These are phyloP conservation scores for Leccinum insolens DNA, from an alignment of 1,284 basidiomycete species.

Conservation along the genomic window DNA sequence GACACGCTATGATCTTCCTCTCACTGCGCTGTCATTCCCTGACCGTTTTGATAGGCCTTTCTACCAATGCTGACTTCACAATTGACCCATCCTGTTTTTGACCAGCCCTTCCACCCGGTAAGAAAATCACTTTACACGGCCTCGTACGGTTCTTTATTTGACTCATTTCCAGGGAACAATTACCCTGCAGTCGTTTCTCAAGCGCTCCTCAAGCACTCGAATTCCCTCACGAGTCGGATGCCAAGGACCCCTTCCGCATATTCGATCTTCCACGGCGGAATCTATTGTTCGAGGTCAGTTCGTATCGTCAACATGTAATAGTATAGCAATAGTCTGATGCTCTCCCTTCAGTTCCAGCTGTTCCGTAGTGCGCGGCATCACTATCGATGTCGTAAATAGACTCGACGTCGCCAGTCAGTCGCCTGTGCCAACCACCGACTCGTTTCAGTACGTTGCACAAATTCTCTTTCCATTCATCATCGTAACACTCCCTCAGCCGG, in stretches of 20 bases:
- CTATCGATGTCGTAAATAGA: slow-evolving; percentile 52
- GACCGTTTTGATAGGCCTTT: slow-evolving; percentile 27
- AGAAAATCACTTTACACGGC: neutral
- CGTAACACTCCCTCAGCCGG: slow-evolving; percentile 56
- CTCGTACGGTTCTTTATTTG: neutral
- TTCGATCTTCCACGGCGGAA: slow-evolving; percentile 67
- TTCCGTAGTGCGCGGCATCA: slow-evolving; percentile 68
- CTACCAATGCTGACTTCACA: slow-evolving; percentile 35
- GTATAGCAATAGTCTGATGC: neutral
- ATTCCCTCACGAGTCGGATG: slow-evolving; percentile 32
- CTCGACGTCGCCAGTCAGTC: slow-evolving; percentile 55
- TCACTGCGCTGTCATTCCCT: neutral
- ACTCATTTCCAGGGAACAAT: slow-evolving; percentile 31
- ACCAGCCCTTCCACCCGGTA: slow-evolving; percentile 32
- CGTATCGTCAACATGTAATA: slow-evolving; percentile 8
- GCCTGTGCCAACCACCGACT: slow-evolving; percentile 44
- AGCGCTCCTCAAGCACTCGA: slow-evolving; percentile 23
- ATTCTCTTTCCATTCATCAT: neutral
- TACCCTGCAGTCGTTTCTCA: slow-evolving; percentile 33
- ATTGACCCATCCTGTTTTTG: slow-evolving; percentile 45
- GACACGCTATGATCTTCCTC: neutral
- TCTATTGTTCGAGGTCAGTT: slow-evolving; percentile 64
- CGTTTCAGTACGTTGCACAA: slow-evolving; percentile 58
- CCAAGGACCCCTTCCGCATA: slow-evolving; percentile 54
- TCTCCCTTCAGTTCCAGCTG: slow-evolving; percentile 57